Evolutionary conservation across 345 rosid genomes (phyloP).

Genomic region (Camelina neglecta): DNA sequence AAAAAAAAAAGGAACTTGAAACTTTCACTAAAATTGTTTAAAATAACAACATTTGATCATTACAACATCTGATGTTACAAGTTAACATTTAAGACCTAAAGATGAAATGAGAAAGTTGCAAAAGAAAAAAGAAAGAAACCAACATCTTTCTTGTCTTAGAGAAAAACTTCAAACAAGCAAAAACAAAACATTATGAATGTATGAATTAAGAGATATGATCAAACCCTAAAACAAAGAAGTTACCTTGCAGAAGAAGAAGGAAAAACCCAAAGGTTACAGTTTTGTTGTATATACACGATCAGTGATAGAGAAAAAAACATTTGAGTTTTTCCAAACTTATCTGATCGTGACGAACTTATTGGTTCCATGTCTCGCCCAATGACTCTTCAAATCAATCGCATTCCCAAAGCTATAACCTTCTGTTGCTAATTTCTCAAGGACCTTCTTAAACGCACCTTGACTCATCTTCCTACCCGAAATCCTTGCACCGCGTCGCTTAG

Average conservation of each 20-base stretch:
- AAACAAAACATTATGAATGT: slow-evolving; percentile 8
- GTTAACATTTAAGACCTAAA: slow-evolving; percentile 1
- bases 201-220: slow-evolving; percentile 20
- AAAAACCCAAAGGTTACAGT: neutral
- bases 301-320: neutral
- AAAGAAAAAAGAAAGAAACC: neutral
- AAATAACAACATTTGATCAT: neutral
- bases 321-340: slow-evolving; percentile 48
- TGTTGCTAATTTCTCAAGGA: slow-evolving; percentile 80
- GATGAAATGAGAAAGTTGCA: slow-evolving; percentile 8
- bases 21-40: neutral
- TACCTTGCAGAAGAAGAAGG: slow-evolving; percentile 9
- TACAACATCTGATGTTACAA: neutral
- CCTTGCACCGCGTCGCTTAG: slow-evolving; percentile 85
- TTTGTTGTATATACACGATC: slow-evolving; percentile 5
- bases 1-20: neutral
- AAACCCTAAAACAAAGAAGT: slow-evolving; percentile 17
- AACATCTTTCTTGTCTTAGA: neutral
- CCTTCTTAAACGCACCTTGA: slow-evolving; percentile 93
- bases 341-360: slow-evolving; percentile 96
- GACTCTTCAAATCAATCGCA: slow-evolving; percentile 81
- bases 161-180: slow-evolving; percentile 1
- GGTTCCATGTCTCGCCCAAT: slow-evolving; percentile 98
- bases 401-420: slow-evolving; percentile 79
- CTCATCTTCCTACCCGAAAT: slow-evolving; percentile 98